Percentiles rank a stretch among this genome's conserved stretches.
These are phyloP conservation scores for Fusarium buxicola DNA, from an alignment of 2,329 filamentous ascomycete species.

Conservation along the genomic window DNA sequence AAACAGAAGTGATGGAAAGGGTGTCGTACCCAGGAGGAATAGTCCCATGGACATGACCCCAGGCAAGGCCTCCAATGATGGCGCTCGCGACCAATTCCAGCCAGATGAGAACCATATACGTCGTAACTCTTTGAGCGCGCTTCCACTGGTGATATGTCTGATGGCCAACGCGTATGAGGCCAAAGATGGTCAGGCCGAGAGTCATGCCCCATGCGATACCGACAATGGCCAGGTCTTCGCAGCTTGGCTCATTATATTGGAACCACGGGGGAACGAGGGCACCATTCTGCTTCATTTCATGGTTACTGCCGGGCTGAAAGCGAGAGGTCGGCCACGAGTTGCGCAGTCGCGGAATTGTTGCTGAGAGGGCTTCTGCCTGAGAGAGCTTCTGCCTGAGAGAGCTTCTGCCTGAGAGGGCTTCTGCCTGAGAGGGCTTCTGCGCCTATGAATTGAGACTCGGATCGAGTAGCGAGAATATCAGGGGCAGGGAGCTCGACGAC, in stretches of 20 bases:
- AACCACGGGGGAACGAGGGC: constrained; percentile 45
- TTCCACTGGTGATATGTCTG: constrained; percentile 51
- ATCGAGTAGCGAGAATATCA: neutral
- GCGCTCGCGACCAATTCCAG: constrained; percentile 51
- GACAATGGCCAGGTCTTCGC: constrained; percentile 50
- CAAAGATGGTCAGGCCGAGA: constrained; percentile 51
- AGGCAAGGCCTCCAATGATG: constrained; percentile 51
- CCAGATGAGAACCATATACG: constrained; percentile 57
- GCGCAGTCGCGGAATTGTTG: neutral
- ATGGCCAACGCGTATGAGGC: constrained; percentile 48
- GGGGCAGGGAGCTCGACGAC: too few relatives aligned
- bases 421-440: neutral
- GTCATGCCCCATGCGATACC: constrained; percentile 54
- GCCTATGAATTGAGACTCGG: neutral
- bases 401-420: too few relatives aligned
- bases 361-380: too few relatives aligned
- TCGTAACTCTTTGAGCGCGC: constrained; percentile 49
- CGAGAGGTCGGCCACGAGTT: neutral
- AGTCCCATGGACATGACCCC: constrained; percentile 50
- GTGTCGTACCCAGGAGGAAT: constrained; percentile 45
- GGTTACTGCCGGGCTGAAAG: constrained; percentile 1
- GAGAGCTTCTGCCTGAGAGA: too few relatives aligned
- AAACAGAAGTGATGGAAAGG: neutral
- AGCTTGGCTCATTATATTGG: constrained; percentile 30
- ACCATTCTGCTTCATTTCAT: constrained; percentile 39